These are phyloP conservation scores for Pestalotiopsis sp. DNA, from an alignment of 2,329 filamentous ascomycete genomes.

Conservation along the genomic window DNA sequence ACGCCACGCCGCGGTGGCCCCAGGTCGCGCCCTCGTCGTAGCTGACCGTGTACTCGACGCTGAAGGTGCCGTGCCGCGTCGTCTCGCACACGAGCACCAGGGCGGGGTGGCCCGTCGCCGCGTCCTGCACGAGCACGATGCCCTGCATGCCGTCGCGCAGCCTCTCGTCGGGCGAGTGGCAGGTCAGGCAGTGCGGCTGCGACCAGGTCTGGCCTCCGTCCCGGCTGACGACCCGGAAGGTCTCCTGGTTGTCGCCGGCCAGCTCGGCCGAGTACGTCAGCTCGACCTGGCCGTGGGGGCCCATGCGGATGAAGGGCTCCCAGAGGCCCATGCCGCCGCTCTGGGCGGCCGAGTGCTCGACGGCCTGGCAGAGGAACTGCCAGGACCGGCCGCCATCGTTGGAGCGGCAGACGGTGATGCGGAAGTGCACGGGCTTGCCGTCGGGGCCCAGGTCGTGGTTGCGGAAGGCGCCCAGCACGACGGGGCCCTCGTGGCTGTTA, in stretches of 20 bases:
- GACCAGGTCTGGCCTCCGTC: conserved; percentile 44
- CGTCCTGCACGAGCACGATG: conserved; percentile 30
- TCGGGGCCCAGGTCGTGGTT: conserved; percentile 42
- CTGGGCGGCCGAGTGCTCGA: conserved; percentile 39
- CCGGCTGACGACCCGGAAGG: conserved; percentile 44
- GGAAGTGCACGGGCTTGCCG: conserved; percentile 38
- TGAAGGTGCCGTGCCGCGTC: conserved; percentile 39
- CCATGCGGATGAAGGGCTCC: conserved; percentile 50
- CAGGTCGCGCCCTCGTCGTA: conserved; percentile 43
- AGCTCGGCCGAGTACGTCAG: conserved; percentile 48
- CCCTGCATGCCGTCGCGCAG: conserved; percentile 46
- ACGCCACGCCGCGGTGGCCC: conserved; percentile 40
- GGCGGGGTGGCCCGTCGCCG: conserved; percentile 29
- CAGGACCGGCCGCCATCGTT: conserved; percentile 42
- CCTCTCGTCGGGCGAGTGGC: conserved; percentile 32
- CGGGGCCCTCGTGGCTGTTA: conserved; percentile 17
- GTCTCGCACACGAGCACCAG: conserved; percentile 48
- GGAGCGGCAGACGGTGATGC: conserved; percentile 50
- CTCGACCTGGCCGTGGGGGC: conserved; percentile 36
- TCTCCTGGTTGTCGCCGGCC: conserved; percentile 45
- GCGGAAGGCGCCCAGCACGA: conserved; percentile 46
- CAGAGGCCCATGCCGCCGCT: conserved; percentile 45
- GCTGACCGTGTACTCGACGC: conserved; percentile 43
- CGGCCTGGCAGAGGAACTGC: conserved; percentile 43
- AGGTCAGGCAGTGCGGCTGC: conserved; percentile 39